Conservation (phyloP, 306 rosid genomes). For the Lablab purpureus region DNA sequence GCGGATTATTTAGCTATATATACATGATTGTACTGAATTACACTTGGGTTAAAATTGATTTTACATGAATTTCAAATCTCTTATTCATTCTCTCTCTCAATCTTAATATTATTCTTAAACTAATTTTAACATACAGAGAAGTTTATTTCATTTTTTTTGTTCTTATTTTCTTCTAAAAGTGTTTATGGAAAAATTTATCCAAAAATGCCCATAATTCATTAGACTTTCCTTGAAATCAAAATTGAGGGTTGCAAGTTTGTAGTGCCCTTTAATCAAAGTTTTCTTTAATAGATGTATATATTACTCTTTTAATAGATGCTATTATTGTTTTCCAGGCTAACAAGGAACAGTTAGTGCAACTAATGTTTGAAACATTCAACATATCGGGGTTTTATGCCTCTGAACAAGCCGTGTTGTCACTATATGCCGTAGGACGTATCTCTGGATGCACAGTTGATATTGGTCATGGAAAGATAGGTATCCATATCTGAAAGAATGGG, state of each 20-base stretch:
- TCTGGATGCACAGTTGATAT: slow-evolving; percentile 98
- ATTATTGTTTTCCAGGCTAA: slow-evolving; percentile 67
- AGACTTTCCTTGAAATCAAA: slow-evolving; percentile 25
- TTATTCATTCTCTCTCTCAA: too few relatives aligned
- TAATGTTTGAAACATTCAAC: slow-evolving; percentile 99
- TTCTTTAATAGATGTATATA: slow-evolving; percentile 26
- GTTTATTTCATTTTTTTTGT: too few relatives aligned
- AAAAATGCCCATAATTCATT: background rate
- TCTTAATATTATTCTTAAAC: too few relatives aligned
- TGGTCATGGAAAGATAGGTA: slow-evolving; percentile 99
- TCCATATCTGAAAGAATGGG: slow-evolving; percentile 7
- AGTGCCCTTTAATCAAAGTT: slow-evolving; percentile 17
- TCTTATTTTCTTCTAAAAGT: too few relatives aligned
- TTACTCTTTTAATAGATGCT: slow-evolving; percentile 27
- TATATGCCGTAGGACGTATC: slow-evolving; percentile 94
- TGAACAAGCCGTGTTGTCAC: slow-evolving; percentile 94
- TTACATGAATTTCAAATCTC: too few relatives aligned
- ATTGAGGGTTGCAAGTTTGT: slow-evolving; percentile 23
- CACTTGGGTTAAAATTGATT: too few relatives aligned
- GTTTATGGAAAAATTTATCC: too few relatives aligned
- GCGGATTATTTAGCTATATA: too few relatives aligned
- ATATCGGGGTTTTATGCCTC: slow-evolving; percentile 99
- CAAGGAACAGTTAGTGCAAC: slow-evolving; percentile 95
- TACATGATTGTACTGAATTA: too few relatives aligned
- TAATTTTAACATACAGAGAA: too few relatives aligned